phyloP scores from a whole-genome alignment of 2,329 filamentous ascomycete species.

The Macrophomina pseudophaseolina region DNA sequence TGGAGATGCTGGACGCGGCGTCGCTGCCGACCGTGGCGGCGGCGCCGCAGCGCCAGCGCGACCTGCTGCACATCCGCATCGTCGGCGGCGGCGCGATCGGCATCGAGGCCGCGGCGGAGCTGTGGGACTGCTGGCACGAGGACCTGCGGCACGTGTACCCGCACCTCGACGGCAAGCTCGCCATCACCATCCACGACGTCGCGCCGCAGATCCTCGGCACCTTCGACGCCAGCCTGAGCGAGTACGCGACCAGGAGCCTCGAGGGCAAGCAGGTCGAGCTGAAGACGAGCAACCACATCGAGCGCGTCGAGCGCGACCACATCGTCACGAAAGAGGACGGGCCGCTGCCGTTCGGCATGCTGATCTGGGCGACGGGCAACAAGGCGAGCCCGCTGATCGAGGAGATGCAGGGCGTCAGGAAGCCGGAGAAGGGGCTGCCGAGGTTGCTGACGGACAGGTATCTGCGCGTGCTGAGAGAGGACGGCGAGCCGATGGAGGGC shows the following conservation, averaged over 20 bases:
- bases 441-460: slow-evolving; percentile 44
- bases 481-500: slow-evolving; percentile 35
- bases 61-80: slow-evolving; percentile 46
- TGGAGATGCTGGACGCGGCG: slow-evolving; percentile 46
- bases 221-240: slow-evolving; percentile 49
- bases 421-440: slow-evolving; percentile 40
- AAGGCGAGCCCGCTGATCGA: slow-evolving; percentile 42
- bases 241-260: slow-evolving; percentile 49
- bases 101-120: slow-evolving; percentile 51
- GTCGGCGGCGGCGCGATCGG: slow-evolving; percentile 52
- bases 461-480: slow-evolving; percentile 37
- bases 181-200: slow-evolving; percentile 53
- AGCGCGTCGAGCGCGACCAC: slow-evolving; percentile 41
- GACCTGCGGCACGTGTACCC: slow-evolving; percentile 48
- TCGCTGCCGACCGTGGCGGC: slow-evolving; percentile 39
- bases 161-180: slow-evolving; percentile 46
- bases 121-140: slow-evolving; percentile 49
- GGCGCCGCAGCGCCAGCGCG: slow-evolving; percentile 36
- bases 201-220: slow-evolving; percentile 48
- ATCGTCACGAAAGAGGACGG: slow-evolving; percentile 46
- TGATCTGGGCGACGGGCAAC: slow-evolving; percentile 49
- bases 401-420: slow-evolving; percentile 39
- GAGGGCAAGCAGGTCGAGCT: slow-evolving; percentile 45
- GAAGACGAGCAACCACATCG: slow-evolving; percentile 46
- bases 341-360: slow-evolving; percentile 43